Conservation (phyloP, 164 flowering plant species). For the Brasenia schreberi region DNA sequence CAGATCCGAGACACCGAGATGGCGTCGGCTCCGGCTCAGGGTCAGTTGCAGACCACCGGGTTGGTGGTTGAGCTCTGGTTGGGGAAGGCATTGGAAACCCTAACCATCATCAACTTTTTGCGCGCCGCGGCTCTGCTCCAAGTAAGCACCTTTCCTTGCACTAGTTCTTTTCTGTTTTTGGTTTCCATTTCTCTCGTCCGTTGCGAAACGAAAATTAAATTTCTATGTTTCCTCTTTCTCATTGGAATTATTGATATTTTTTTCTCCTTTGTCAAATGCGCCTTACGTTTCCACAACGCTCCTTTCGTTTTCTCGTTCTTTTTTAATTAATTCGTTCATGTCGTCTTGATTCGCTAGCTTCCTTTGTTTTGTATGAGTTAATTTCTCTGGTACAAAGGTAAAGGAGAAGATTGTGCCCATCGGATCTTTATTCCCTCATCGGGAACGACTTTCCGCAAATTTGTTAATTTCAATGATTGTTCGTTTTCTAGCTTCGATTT, state of each 20-base stretch:
- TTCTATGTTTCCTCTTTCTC: neutral
- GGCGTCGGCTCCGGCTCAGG: neutral
- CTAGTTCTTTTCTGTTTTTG: neutral
- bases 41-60: neutral
- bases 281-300: neutral
- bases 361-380: too few species aligned
- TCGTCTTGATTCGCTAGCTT: too few species aligned
- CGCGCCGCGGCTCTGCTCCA: neutral
- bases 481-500: neutral
- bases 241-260: too few species aligned
- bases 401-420: too few species aligned
- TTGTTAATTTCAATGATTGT: neutral
- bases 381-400: too few species aligned
- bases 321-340: too few species aligned
- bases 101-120: neutral
- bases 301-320: neutral
- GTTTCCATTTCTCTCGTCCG: neutral
- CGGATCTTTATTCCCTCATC: neutral
- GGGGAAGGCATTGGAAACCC: neutral
- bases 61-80: neutral
- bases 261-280: neutral
- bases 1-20: neutral
- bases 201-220: too few species aligned
- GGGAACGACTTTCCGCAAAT: neutral
- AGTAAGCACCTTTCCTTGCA: neutral